Evolutionary conservation across 2,329 filamentous ascomycete genomes (phyloP), one percentile per base, ranked within the genome.

Genomic region (Venturia nashicola): DNA sequence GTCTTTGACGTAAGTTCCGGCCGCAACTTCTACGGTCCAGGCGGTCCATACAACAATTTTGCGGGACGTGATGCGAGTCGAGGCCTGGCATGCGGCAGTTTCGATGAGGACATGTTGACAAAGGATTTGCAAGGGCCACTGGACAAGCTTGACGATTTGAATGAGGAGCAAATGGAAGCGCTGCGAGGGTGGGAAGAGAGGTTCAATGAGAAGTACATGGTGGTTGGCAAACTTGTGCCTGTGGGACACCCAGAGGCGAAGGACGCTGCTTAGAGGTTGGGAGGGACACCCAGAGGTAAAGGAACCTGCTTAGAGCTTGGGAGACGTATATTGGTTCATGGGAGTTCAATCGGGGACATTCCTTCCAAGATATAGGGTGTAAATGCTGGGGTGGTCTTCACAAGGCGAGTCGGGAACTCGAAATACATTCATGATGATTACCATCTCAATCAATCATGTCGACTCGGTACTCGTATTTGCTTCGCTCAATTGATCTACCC

Each of bases 21-120:
- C 32, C 85, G 88, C 71, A 92, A 95, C 79, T 97, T 97, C 76
- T 99, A 99, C 77, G 94, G 94, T 4, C 94, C 94, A 23, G 92
- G 91, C 14, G 93, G 93, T 0, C 91, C 93, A 1, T 99, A 99
- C 75, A 87, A 87, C 75, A 97, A 97, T 78, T 99, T 99, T 73
- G 94, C 94, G 0, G 94, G 94, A 0, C 82, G 92, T 46, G 94
- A 99, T 76, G 94, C 94, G 23, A 91, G 85, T 68, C 83, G 93
- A 62, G 94, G 94, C 0, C 78, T 99, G 66, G 93, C 94, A 0
- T 90, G 85, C 75, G 90, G 92, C 65, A 96, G 90, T 78, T 97
- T 99, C 75, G 94, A 97, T 73, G 85, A 90, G 79, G 89, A 92
- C 7, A 96, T 97, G 91, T 78, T 97, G 77, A 97, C 94, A 20